phyloP scores from a whole-genome alignment of 305 asterid genomes.

The Fraxinus sp. region DNA sequence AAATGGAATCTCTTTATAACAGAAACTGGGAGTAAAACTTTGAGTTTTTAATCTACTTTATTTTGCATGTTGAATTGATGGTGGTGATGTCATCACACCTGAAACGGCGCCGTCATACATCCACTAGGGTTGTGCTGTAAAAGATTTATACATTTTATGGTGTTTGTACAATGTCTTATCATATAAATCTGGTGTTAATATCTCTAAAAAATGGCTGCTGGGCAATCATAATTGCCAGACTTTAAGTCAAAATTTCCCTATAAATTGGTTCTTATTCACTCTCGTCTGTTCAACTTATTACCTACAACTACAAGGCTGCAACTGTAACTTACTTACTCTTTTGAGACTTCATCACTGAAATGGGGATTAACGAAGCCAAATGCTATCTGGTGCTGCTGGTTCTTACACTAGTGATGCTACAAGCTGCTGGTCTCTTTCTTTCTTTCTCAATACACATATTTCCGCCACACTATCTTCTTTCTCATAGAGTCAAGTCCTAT shows the following conservation, averaged over 20 bases:
- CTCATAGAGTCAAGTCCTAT: neutral
- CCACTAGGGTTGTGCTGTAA: slow-evolving; percentile 7
- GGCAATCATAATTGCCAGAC: slow-evolving; percentile 37
- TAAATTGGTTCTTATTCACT: slow-evolving; percentile 23
- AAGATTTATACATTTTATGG: slow-evolving; percentile 1
- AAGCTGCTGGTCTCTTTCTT: slow-evolving; percentile 37
- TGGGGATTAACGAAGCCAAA: slow-evolving; percentile 26
- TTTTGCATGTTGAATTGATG: neutral
- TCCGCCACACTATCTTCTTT: too few species aligned
- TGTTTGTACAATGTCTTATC: slow-evolving; percentile 37
- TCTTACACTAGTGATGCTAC: slow-evolving; percentile 25
- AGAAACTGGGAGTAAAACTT: slow-evolving; percentile 21
- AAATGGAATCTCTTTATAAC: slow-evolving; percentile 37
- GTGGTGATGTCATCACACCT: slow-evolving; percentile 39
- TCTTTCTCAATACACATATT: slow-evolving; percentile 4
- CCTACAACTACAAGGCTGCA: neutral
- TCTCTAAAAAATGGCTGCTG: slow-evolving; percentile 40
- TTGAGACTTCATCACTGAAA: neutral
- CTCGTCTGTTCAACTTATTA: neutral
- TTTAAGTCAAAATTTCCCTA: slow-evolving; percentile 11
- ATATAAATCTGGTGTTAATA: neutral
- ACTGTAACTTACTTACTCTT: neutral
- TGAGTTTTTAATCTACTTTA: neutral
- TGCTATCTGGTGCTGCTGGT: slow-evolving; percentile 28
- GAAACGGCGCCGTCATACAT: slow-evolving; percentile 57